Evolutionary conservation across 495 filamentous ascomycete genomes (phyloP).

Genomic region (Xylaria sp.): DNA sequence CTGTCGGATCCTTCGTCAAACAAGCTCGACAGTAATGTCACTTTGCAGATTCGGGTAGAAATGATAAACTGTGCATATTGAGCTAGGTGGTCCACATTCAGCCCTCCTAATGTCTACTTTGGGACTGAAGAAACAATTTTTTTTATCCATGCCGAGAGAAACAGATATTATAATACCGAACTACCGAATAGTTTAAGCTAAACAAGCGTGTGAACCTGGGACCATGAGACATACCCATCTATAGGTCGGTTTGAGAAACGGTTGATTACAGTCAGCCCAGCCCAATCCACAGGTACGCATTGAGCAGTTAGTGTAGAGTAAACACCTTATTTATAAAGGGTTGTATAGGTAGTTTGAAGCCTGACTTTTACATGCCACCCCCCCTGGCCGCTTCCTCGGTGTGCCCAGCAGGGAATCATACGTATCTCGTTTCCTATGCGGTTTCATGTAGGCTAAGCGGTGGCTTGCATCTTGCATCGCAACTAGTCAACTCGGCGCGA

Average conservation of each 20-base stretch:
- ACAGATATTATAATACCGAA: neutral
- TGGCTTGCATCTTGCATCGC: conserved; percentile 21
- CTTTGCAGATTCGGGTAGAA: neutral
- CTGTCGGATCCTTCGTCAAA: neutral
- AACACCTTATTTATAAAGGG: neutral
- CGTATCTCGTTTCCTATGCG: conserved; percentile 1
- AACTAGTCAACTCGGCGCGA: neutral
- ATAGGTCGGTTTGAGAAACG: neutral
- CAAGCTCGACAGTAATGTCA: neutral
- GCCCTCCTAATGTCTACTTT: neutral
- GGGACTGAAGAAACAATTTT: neutral
- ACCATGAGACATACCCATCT: too few species aligned
- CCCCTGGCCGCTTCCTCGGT: neutral
- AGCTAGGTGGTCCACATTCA: neutral
- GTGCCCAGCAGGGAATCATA: neutral
- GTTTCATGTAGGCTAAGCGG: neutral
- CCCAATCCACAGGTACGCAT: neutral
- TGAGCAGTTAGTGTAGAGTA: neutral
- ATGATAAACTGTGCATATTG: neutral
- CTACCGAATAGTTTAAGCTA: neutral
- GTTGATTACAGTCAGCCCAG: neutral
- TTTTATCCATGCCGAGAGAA: neutral
- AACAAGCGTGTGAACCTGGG: too few species aligned
- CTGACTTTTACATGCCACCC: neutral
- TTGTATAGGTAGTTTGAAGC: neutral